Conservation (phyloP, 2,329 filamentous ascomycete species). For the Xylaria sp. region DNA sequence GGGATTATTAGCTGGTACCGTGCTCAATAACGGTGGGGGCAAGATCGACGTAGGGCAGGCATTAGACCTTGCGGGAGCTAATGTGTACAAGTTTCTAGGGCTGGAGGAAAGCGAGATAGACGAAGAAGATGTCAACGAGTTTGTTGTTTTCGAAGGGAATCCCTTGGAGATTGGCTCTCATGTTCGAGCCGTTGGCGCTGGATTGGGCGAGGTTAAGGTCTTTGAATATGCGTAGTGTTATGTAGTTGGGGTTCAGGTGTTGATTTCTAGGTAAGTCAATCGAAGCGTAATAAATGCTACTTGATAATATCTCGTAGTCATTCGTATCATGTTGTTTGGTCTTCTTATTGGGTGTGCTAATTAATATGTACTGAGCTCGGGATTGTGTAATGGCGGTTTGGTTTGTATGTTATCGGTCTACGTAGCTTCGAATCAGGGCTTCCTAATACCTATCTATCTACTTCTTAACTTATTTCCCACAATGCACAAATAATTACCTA, state of each 20-base stretch:
- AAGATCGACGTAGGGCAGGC: constrained; percentile 60
- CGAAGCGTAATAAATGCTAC: neutral
- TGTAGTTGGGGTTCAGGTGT: neutral
- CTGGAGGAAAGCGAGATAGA: constrained; percentile 42
- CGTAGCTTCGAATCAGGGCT: no score
- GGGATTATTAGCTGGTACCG: constrained; percentile 64
- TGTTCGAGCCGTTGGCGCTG: constrained; percentile 59
- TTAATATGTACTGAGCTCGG: no score
- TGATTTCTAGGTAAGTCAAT: neutral
- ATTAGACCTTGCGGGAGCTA: constrained; percentile 60
- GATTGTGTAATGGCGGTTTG: no score
- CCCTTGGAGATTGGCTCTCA: constrained; percentile 64
- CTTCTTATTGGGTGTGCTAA: no score
- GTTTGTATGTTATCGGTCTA: no score
- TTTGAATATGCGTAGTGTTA: constrained; percentile 38
- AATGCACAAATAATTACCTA: no score
- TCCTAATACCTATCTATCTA: no score
- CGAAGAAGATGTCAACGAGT: constrained; percentile 47
- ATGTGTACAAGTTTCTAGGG: constrained; percentile 64
- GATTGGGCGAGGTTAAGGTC: constrained; percentile 44
- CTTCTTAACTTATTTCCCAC: no score
- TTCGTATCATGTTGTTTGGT: no score
- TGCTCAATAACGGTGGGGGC: constrained; percentile 61
- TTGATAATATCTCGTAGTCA: no score
- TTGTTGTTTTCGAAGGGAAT: constrained; percentile 67